phyloP scores from a whole-genome alignment of 305 asterid species.

The Fraxinus ornus region DNA sequence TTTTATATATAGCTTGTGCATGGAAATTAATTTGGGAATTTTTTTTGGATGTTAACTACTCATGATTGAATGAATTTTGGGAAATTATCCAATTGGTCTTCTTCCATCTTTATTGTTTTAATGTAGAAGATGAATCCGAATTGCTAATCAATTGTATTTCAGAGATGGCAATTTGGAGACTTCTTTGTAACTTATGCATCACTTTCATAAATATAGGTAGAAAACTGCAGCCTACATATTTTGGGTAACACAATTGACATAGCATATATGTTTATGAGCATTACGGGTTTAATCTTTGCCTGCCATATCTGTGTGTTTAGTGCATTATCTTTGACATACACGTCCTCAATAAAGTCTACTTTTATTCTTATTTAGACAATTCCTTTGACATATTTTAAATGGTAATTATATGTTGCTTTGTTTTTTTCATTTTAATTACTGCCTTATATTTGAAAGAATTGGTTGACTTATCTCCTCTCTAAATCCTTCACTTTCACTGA shows the following conservation, averaged over 20 bases:
- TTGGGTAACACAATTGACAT: neutral
- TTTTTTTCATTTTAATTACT: neutral
- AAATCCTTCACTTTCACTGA: no score
- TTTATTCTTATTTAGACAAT: neutral
- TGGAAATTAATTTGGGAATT: neutral
- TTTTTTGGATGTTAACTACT: neutral
- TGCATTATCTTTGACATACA: neutral
- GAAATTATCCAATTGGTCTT: neutral
- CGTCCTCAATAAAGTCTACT: neutral
- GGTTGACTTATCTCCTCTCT: no score
- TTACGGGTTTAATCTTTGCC: neutral
- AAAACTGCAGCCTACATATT: no score
- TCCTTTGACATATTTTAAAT: neutral
- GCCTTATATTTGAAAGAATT: neutral
- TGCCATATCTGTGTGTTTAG: neutral
- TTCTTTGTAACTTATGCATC: neutral
- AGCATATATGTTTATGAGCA: neutral
- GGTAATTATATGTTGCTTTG: neutral
- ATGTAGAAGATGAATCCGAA: neutral
- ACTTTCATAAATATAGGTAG: no score
- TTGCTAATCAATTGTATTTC: neutral
- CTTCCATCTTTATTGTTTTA: neutral
- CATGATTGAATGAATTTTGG: neutral
- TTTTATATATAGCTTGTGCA: conserved; percentile 29
- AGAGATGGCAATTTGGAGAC: neutral